Conservation (phyloP, 345 rosid genomes). For the Corymbia maculata region DNA sequence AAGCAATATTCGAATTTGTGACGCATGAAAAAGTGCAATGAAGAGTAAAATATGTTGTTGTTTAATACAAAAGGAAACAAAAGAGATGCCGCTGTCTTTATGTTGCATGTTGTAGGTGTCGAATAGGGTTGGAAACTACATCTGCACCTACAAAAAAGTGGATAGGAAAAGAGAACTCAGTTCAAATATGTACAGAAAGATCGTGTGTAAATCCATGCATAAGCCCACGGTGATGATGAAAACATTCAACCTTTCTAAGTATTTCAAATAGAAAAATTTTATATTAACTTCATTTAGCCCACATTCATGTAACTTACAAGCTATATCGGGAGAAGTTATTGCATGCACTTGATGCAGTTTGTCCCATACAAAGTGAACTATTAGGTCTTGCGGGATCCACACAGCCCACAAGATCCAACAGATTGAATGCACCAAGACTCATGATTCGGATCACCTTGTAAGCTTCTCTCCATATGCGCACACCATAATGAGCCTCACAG, state of each 20-base stretch:
- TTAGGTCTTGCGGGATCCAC: background rate
- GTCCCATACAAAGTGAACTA: background rate
- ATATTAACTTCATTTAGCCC: background rate
- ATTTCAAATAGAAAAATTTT: too few species aligned
- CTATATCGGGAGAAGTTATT: background rate
- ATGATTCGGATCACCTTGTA: background rate
- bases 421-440: background rate
- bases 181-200: background rate
- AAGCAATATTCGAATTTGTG: background rate
- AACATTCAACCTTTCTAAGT: background rate
- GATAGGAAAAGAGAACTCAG: background rate
- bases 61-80: background rate
- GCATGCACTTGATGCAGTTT: background rate
- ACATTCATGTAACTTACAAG: background rate
- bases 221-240: background rate
- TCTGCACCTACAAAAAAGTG: background rate
- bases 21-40: background rate
- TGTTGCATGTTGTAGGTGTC: background rate
- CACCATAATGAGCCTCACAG: background rate
- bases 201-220: background rate
- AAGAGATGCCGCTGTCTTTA: background rate
- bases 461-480: background rate
- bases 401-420: background rate
- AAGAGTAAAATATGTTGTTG: background rate
- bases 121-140: background rate